A percentile compares a stretch with the other conserved stretches of the same genome.
Evolutionary conservation across 148 eudicot species (phyloP).

Genomic region (Suaeda aralocaspica): DNA sequence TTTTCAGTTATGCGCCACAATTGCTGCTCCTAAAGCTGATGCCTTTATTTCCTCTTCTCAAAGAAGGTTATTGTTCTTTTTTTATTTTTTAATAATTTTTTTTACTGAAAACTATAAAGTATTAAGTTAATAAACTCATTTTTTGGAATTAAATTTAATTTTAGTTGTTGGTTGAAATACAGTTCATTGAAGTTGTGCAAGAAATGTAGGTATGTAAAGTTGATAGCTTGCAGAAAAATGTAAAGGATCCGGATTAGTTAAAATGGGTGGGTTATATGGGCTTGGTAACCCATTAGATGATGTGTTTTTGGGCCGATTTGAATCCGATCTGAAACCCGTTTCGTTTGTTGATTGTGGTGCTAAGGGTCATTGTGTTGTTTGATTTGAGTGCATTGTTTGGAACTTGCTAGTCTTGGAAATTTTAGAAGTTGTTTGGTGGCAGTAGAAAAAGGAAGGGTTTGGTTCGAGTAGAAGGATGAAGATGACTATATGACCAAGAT

Average conservation of each 20-base stretch:
- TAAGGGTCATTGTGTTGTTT: constrained; percentile 56
- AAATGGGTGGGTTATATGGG: constrained; percentile 42
- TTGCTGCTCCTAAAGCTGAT: constrained; percentile 70
- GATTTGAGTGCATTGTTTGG: no score
- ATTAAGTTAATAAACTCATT: no score
- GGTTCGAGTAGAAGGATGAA: no score
- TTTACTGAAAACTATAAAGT: neutral
- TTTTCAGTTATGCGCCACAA: constrained; percentile 63
- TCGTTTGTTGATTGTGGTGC: constrained; percentile 43
- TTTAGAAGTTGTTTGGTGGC: no score
- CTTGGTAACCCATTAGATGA: constrained; percentile 33
- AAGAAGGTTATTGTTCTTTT: constrained; percentile 75
- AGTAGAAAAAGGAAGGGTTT: no score
- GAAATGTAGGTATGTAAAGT: constrained; percentile 66
- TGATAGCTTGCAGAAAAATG: constrained; percentile 64
- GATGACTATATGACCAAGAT: no score
- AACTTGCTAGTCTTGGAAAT: no score
- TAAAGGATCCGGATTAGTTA: constrained; percentile 52
- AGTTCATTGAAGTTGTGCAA: constrained; percentile 81
- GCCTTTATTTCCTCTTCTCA: constrained; percentile 67
- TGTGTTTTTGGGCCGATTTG: constrained; percentile 19
- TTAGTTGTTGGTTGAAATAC: constrained; percentile 1
- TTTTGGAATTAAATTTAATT: no score
- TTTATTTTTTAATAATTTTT: neutral
- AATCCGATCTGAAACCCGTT: constrained; percentile 20